Conservation (phyloP, 306 rosid genomes). For the Sophora flavescens region DNA sequence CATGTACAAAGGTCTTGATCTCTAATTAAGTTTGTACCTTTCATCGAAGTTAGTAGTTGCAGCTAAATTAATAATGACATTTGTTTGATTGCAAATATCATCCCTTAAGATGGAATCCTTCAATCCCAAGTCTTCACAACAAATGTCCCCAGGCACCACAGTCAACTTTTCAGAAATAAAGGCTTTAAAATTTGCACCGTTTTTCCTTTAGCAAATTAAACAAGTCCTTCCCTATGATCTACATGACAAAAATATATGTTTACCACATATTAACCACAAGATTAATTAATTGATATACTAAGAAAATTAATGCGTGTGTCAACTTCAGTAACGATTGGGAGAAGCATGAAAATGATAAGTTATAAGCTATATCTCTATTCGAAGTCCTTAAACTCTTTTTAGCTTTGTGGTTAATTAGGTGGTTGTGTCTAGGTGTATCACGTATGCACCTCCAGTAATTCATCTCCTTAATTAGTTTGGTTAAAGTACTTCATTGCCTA, state of each 20-base stretch:
- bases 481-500: too few species aligned
- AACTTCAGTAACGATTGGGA: background rate
- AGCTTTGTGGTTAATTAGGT: too few species aligned
- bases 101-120: slow-evolving; percentile 56
- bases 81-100: slow-evolving; percentile 55
- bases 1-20: background rate
- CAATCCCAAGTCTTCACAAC: slow-evolving; percentile 59
- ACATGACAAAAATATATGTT: slow-evolving; percentile 1
- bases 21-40: slow-evolving; percentile 51
- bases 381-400: too few species aligned
- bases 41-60: slow-evolving; percentile 84
- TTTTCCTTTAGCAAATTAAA: slow-evolving; percentile 67
- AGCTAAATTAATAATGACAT: slow-evolving; percentile 75
- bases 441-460: too few species aligned
- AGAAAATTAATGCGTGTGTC: background rate
- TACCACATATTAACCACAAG: background rate
- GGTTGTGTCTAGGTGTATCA: too few species aligned
- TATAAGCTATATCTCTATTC: too few species aligned
- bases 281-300: background rate
- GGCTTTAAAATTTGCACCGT: slow-evolving; percentile 52
- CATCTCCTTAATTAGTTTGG: too few species aligned
- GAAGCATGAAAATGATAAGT: background rate
- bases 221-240: slow-evolving; percentile 76
- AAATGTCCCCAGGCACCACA: slow-evolving; percentile 72
- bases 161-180: slow-evolving; percentile 61